Evolutionary conservation across 257 asterid species (phyloP).

Genomic region (Solanum lignicaule): DNA sequence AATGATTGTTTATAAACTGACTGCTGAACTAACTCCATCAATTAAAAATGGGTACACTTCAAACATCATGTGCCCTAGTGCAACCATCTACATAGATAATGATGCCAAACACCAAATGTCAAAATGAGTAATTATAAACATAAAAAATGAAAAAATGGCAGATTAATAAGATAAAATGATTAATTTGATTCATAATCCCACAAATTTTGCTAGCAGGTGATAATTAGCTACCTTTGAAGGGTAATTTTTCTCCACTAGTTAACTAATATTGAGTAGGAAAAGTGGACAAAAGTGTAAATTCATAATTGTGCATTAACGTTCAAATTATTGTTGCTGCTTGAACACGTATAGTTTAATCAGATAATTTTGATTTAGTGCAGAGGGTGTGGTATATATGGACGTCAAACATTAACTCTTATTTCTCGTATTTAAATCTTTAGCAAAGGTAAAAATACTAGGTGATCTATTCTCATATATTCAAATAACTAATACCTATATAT

Average conservation of each 20-base stretch:
- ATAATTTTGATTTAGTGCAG: background rate
- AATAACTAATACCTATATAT: background rate
- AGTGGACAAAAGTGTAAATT: background rate
- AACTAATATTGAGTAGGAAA: background rate
- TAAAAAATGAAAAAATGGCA: background rate
- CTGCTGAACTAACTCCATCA: background rate
- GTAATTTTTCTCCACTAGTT: background rate
- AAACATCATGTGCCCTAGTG: background rate
- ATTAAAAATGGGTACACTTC: background rate
- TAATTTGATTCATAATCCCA: background rate
- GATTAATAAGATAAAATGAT: background rate
- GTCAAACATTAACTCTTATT: background rate
- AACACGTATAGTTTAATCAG: background rate
- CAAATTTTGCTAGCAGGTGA: background rate
- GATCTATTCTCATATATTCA: background rate
- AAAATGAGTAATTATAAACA: background rate
- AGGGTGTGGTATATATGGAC: too few relatives aligned
- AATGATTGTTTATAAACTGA: background rate
- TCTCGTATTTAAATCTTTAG: background rate
- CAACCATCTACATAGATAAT: background rate
- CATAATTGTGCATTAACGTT: background rate
- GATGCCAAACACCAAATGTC: background rate
- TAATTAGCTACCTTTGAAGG: background rate
- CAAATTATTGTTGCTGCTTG: background rate
- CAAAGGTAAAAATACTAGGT: background rate